Base-by-base conservation (phyloP, 2,329 filamentous ascomycete genomes). In the Pleoardoris graminearum region DNA sequence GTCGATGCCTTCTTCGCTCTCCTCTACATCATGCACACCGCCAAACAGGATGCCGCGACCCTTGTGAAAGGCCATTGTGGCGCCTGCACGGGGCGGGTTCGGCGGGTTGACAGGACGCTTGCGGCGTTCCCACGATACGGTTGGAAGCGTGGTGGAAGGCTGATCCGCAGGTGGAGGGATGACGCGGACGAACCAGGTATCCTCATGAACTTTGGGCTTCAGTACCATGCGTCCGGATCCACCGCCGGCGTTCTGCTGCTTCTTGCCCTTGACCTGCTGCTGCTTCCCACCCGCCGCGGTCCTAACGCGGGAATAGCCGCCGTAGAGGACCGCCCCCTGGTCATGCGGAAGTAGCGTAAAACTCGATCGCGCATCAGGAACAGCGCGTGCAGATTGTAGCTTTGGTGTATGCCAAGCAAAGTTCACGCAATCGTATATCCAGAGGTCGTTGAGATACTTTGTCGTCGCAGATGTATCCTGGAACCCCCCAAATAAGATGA, bases 381-480 rank as follows among this genome's bases (percentile, higher is more conserved):
- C 94, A 59, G 92, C 85, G 49, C 90, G 87, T 16, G 90, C 89
- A 1, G 88, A 81, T 7, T 91, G 88, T 43, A 95, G 77, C 19
- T 82, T 79, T 2, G 93, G 90, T 56, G 82, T 85, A 70, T 89
- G 84, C 94, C 94, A 99, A 12, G 85, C 81, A 70, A 89, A 97
- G 69, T 88, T 90, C 65, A 88, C 75, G 27, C 91, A 96, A 74
- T 99, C 94, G 73, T 96, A 99, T 48, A 97, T 82, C 93, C 94
- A 99, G 30, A 97, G 78, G 72, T 99, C 94, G 33, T 88, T 86
- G 14, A 99, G 77, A 71, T 99, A 99, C 70, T 92, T 95, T 4
- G 93, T 97, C 71, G 92, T 88, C 71, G 95, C 91, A 8, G 90
- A 93, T 0, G 93, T 97, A 71, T 97, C 94, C 75, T 99, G 94